Base-by-base conservation (phyloP, 305 asterid genomes). In the Nicotiana rustica region DNA sequence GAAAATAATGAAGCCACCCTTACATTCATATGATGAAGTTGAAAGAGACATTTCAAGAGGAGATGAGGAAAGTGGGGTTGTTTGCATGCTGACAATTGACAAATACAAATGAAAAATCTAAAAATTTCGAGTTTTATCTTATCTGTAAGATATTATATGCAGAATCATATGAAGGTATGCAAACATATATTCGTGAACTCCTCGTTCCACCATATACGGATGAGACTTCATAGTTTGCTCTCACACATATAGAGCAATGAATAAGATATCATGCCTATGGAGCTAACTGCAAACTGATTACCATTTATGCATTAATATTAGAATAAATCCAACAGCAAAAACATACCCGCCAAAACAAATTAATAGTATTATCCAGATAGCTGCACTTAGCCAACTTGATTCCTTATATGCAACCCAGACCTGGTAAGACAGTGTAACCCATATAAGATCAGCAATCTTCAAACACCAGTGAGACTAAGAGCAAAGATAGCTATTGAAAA, bases 351-450 rank as follows among this genome's bases (percentile, higher is more conserved):
- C 99, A 41, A 88, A 85, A 87, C 97, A 91, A 85, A 94, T 85
- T 56, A 94, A 85, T 81, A 92, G 83, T 67, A 92, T 70, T 86
- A 94, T 87, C 98, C 99, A 95, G 17, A 88, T 4, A 64, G 86
- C 82, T 36, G 94, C 85, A 60, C 82, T 85, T 36, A 17, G 71
- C 92, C 91, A 93, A 82, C 84, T 86, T 13, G 93, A 81, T 87
- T 95, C 99, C 85, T 94, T 94, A 82, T 95, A 93, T 2, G 91
- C 92, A 77, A 95, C 90, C 99, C 99, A 95, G 47, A 94, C 99
- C 99, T 95, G 86, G 80, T 60, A 85, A 81, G 18, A 35, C 6
- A 44, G 67, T 57, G 71, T 0, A 47, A 33, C 61, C 19, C 35
- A 35, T 49, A n/a, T 14, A 29, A 9, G 17, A 31, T 56, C 14